Percentiles rank a stretch among this genome's conserved stretches.
These are phyloP conservation scores for Ceratobasidium sp. DNA, from an alignment of 1,284 basidiomycete genomes.

Conservation along the genomic window DNA sequence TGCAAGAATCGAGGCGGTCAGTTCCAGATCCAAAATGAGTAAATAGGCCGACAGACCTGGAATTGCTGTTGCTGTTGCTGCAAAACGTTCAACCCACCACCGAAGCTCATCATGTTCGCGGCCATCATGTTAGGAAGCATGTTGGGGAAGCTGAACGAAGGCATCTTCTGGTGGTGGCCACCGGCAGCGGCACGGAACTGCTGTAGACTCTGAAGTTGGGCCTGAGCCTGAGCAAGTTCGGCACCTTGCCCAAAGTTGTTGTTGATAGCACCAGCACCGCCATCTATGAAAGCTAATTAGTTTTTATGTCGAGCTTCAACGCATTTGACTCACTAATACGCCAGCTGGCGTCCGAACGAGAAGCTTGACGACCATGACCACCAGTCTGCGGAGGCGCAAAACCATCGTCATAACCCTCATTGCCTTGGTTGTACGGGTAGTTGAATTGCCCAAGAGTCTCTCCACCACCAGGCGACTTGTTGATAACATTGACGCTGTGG, in stretches of 20 bases:
- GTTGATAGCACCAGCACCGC: conserved; percentile 75
- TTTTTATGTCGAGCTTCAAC: conserved; percentile 6
- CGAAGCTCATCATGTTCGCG: conserved; percentile 92
- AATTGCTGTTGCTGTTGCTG: conserved; percentile 87
- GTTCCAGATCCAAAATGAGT: background rate
- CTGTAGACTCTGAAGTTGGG: conserved; percentile 94
- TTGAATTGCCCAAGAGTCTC: conserved; percentile 44
- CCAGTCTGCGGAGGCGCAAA: conserved; percentile 66
- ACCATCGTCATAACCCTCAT: conserved; percentile 80
- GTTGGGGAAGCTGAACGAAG: conserved; percentile 97
- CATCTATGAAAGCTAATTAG: conserved; percentile 60
- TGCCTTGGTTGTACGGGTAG: conserved; percentile 47
- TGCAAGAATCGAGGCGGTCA: conserved; percentile 52
- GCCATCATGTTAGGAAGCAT: conserved; percentile 96
- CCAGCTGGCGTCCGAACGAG: conserved; percentile 85
- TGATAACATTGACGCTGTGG: conserved; percentile 93
- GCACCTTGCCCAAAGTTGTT: conserved; percentile 68
- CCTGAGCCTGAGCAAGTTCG: conserved; percentile 93
- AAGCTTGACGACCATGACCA: conserved; percentile 80
- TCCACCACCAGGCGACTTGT: conserved; percentile 66
- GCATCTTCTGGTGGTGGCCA: conserved; percentile 95
- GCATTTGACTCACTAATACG: conserved; percentile 76
- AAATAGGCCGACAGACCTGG: conserved; percentile 63
- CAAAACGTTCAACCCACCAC: conserved; percentile 79
- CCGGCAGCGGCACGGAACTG: conserved; percentile 97